Base-by-base conservation (phyloP, 768 basidiomycete species). In the Baorangia bicolor region DNA sequence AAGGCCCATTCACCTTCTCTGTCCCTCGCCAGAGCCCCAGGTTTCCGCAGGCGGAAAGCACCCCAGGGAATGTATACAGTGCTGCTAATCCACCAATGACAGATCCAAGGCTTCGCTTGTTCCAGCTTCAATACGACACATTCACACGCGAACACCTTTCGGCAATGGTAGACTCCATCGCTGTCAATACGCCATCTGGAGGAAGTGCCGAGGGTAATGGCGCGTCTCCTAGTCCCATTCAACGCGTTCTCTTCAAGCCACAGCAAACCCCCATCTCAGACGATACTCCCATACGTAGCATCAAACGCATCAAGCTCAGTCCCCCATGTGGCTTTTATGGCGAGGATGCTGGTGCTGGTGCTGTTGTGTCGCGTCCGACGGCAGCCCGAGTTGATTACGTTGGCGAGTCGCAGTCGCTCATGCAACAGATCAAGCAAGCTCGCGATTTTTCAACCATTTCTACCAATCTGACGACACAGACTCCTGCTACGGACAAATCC, bases 81-180 rank as follows among this genome's bases (percentile, higher is more conserved):
- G 46, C 38, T 35, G 59, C 54, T 30, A 73, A 66, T 49, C 64
- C 66, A 27, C 78, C 79, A 21, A 61, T 67, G 27, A 88, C 86
- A 27, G 90, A 92, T 65, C 85, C 90, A 3, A 85, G 86, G 28
- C 81, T 94, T 12, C 86, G 88, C 13, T 79, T 98, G 35, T 98
- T 98, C 74, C 90, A 94, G 66, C 90, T 94, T 49, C 87, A 93
- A 60, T 98, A 98, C 66, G 96, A 99, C 70, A 98, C 96, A 0
- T 95, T 91, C 67, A 99, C 96, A 2, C 84, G 94, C 41, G 91
- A 96, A 21, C 93, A 97, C 67, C 83, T 98, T 40, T 93, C 92
- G 3, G 93, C 91, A 0, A 83, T 98, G 74, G 94, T 96, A 2
- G 95, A 97, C 62, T 92, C 93, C 3, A 95, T 98, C 57, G 94